Percentiles rank a stretch among this genome's conserved stretches.
Evolutionary conservation across 2,329 filamentous ascomycete species (phyloP).

Genomic region (Paecilomyces sp.): DNA sequence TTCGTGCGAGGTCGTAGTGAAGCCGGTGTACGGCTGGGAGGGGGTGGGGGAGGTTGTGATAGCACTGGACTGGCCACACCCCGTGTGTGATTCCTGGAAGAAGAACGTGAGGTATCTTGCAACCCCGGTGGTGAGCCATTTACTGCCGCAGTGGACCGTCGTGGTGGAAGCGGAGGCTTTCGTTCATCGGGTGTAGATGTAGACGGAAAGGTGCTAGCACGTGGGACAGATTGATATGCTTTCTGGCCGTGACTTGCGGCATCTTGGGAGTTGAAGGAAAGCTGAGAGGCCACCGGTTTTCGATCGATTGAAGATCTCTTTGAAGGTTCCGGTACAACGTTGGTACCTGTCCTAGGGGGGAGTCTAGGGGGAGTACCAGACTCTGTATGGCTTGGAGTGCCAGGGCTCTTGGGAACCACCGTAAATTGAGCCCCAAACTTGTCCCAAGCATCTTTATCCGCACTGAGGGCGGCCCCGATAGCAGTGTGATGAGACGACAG

Average conservation of each 20-base stretch:
- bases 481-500: constrained; percentile 1
- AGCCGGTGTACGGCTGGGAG: background rate
- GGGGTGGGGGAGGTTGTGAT: background rate
- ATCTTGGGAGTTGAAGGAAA: background rate
- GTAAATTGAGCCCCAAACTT: background rate
- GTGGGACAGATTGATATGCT: constrained; percentile 3
- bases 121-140: background rate
- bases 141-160: constrained; percentile 6
- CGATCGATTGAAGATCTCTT: background rate
- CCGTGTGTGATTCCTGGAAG: background rate
- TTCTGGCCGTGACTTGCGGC: background rate
- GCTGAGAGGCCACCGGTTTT: background rate
- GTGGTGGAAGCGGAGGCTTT: constrained; percentile 20
- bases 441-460: background rate
- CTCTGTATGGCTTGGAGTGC: background rate
- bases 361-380: background rate
- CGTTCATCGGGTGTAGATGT: constrained; percentile 10
- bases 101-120: background rate
- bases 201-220: constrained; percentile 8
- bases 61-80: background rate
- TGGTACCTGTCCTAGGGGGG: background rate
- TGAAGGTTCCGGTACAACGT: background rate
- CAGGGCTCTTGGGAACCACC: background rate
- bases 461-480: constrained; percentile 1
- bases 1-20: constrained; percentile 1